phyloP scores from a whole-genome alignment of 169 alveolate genomes.

The Blepharisma undulans region DNA sequence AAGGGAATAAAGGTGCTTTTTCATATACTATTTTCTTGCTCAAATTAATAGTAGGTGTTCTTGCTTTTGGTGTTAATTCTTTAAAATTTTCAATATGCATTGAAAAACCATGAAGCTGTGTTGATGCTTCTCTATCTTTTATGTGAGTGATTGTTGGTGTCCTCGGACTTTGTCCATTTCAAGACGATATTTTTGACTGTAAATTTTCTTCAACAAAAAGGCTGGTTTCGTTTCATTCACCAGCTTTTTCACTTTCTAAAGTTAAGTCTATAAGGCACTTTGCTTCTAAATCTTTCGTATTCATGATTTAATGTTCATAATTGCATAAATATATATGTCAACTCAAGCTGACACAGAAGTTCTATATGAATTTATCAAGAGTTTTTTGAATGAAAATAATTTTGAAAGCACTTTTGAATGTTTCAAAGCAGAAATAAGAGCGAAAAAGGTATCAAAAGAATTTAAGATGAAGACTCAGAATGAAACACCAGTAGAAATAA shows the following conservation, averaged over 20 bases:
- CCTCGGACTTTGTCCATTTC: neutral
- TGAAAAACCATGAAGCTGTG: neutral
- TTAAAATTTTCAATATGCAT: neutral
- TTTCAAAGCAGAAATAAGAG: neutral
- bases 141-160: neutral
- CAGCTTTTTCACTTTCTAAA: neutral
- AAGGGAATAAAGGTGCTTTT: neutral
- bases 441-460: neutral
- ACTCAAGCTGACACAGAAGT: neutral
- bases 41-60: neutral
- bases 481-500: neutral
- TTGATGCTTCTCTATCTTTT: neutral
- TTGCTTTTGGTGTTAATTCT: neutral
- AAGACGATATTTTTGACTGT: neutral
- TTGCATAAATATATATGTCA: neutral
- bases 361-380: neutral
- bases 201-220: neutral
- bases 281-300: neutral
- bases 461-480: neutral
- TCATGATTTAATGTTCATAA: neutral
- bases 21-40: neutral
- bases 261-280: neutral
- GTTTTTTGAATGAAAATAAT: neutral
- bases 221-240: neutral
- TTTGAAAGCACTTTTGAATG: neutral